A percentile compares a stretch with the other conserved stretches of the same genome.
Conservation (phyloP, 805 yeast species). For the Zygoascus tannicola region DNA sequence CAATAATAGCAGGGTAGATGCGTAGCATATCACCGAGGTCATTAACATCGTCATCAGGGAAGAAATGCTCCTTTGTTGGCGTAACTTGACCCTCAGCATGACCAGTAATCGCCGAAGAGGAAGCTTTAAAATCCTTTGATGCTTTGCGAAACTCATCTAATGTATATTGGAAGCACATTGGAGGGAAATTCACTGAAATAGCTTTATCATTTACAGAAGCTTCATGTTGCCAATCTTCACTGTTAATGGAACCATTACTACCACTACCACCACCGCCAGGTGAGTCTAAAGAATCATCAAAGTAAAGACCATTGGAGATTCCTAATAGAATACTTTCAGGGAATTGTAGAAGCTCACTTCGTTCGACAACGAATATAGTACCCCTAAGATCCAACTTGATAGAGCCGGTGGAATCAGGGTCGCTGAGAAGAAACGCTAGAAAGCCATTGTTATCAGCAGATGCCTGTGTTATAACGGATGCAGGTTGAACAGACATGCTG, state of each 20-base stretch:
- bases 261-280: constrained; percentile 65
- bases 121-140: constrained; percentile 41
- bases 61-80: constrained; percentile 5
- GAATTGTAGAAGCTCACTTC: constrained; percentile 82
- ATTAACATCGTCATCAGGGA: constrained; percentile 1
- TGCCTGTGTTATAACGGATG: constrained; percentile 62
- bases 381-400: constrained; percentile 77
- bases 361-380: constrained; percentile 57
- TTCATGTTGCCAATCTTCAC: constrained; percentile 2
- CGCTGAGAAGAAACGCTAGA: constrained; percentile 1
- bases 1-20: constrained; percentile 68
- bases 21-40: constrained; percentile 8
- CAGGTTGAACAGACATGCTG: constrained; percentile 19
- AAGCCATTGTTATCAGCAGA: constrained; percentile 30
- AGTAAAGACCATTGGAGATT: constrained; percentile 71
- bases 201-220: too few species aligned
- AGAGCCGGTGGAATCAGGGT: constrained; percentile 36
- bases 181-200: constrained; percentile 75
- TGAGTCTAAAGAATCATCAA: constrained; percentile 43
- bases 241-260: constrained; percentile 68
- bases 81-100: constrained; percentile 23
- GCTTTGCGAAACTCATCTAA: constrained; percentile 63
- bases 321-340: constrained; percentile 87
- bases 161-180: constrained; percentile 77
- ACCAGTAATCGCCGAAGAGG: constrained; percentile 9